Evolutionary conservation across 2,329 filamentous ascomycete genomes (phyloP), one percentile per base, ranked within the genome.

Genomic region (Pseudogymnoascus sp.): DNA sequence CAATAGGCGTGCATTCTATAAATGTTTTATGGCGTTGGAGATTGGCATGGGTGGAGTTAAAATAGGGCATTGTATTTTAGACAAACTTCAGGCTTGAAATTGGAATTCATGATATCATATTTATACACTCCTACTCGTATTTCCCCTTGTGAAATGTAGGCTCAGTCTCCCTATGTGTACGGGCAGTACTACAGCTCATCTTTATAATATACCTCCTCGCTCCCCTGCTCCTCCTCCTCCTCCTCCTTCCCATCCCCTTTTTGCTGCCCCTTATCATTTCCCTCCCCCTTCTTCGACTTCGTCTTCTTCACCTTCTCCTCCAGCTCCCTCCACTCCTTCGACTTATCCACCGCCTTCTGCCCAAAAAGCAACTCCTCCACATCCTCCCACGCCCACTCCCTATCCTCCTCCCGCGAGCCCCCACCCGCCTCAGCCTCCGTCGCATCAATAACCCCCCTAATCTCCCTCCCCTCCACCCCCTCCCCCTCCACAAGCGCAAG

Each of bases 401-500:
- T 19, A 36, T 13, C 4, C 5, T 4, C 33, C 15, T 11, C 10
- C 15, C 15, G 33, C 33, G 33, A 15, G 15, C 72, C 68, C n/a
- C 68, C 72, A 2, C 77, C 74, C 9, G 80, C 78, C 0, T 83
- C 79, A 1, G 83, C 81, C 2, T 80, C 80, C 11, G 83, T 82
- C 1, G 78, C 76, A 28, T 88, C 86, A 15, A 93, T 82, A 44
- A 90, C 84, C 0, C 88, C 90, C 50, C 88, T 79, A 42, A 93
- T 83, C 71, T 91, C 87, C 66, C 84, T 77, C 21, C 83, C 80
- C 4, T 74, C 72, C 9, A 53, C 26, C 4, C 80, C 77, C 1
- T 87, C 83, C 10, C 85, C 80, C 70, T 95, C 88, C 1, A 95
- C 84, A 13, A 95, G 80, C 74, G 95, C 90, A 65, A 96, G 78